A percentile compares a stretch with the other conserved stretches of the same genome.
Conservation (phyloP, 2,329 filamentous ascomycete species). For the Alternaria sp. region DNA sequence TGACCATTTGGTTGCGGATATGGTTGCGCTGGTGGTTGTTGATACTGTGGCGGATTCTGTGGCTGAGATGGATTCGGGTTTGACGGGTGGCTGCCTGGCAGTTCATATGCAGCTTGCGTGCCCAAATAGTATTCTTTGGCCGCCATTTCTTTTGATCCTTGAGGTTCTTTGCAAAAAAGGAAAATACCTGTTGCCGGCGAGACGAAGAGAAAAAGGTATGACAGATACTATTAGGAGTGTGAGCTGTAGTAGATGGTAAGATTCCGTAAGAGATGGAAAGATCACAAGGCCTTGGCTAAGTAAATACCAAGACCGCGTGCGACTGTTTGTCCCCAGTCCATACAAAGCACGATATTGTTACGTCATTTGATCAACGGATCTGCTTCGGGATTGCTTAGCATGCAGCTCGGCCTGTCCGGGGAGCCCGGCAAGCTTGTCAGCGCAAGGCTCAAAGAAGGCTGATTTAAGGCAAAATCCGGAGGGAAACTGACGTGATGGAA, state of each 20-base stretch:
- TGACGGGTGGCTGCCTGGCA: conserved; percentile 29
- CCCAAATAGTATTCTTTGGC: conserved; percentile 48
- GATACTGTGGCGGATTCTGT: conserved; percentile 28
- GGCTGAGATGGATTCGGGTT: conserved; percentile 24
- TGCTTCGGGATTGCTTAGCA: conserved; percentile 28
- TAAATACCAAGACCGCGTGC: conserved; percentile 37
- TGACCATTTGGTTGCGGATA: conserved; percentile 23
- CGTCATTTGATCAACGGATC: conserved; percentile 41
- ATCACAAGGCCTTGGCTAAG: conserved; percentile 24
- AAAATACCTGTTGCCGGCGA: neutral
- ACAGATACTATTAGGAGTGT: neutral
- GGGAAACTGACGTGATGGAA: conserved; percentile 9
- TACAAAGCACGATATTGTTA: conserved; percentile 23
- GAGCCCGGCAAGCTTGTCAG: conserved; percentile 36
- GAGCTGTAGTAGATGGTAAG: conserved; percentile 9
- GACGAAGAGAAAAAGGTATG: neutral
- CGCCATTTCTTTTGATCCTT: conserved; percentile 35
- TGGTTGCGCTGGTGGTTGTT: conserved; percentile 26
- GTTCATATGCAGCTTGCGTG: conserved; percentile 33
- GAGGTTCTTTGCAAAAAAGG: neutral
- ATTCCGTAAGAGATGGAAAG: neutral
- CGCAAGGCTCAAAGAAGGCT: conserved; percentile 22
- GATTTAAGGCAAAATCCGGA: conserved; percentile 23
- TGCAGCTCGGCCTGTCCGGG: conserved; percentile 33
- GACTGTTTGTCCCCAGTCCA: conserved; percentile 40